A percentile compares a stretch with the other conserved stretches of the same genome.
phyloP scores from a whole-genome alignment of 2,329 filamentous ascomycete genomes.

The Rutstroemia sp. region DNA sequence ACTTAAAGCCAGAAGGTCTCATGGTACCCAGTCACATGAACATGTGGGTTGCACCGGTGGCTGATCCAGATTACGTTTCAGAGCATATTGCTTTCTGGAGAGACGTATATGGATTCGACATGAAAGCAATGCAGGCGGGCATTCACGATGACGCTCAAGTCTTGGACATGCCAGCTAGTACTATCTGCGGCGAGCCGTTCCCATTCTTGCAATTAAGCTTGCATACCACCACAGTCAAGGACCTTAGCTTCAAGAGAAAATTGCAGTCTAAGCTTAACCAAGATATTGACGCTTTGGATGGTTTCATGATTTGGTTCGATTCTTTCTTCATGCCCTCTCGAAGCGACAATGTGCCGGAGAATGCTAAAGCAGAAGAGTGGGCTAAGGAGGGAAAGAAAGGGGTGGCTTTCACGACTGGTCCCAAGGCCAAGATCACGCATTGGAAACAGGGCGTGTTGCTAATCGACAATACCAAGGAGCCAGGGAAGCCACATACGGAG shows the following conservation, averaged over 20 bases:
- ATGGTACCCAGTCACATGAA: conserved; percentile 83
- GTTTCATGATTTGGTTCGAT: conserved; percentile 89
- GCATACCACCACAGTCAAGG: conserved; percentile 61
- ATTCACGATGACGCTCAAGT: conserved; percentile 79
- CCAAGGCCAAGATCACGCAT: conserved; percentile 69
- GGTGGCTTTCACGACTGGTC: conserved; percentile 84
- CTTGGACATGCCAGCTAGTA: conserved; percentile 56
- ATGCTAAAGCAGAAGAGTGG: conserved; percentile 57
- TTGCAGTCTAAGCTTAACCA: conserved; percentile 56
- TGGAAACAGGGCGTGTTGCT: conserved; percentile 82
- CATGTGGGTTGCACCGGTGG: conserved; percentile 73
- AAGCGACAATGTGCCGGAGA: conserved; percentile 38
- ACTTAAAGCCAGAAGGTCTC: conserved; percentile 79
- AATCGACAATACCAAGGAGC: conserved; percentile 46
- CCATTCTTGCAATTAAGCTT: conserved; percentile 72
- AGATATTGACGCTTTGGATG: conserved; percentile 67
- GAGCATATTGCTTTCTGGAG: conserved; percentile 83
- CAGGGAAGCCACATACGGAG: conserved; percentile 39
- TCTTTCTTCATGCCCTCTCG: conserved; percentile 73
- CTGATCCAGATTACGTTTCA: conserved; percentile 68
- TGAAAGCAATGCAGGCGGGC: conserved; percentile 79
- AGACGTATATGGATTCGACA: conserved; percentile 90
- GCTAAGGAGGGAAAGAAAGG: conserved; percentile 47
- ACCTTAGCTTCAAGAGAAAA: conserved; percentile 66
- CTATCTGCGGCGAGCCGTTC: conserved; percentile 50